These are phyloP conservation scores for Capsella rubella DNA, from an alignment of 441 rosid genomes.

Conservation along the genomic window DNA sequence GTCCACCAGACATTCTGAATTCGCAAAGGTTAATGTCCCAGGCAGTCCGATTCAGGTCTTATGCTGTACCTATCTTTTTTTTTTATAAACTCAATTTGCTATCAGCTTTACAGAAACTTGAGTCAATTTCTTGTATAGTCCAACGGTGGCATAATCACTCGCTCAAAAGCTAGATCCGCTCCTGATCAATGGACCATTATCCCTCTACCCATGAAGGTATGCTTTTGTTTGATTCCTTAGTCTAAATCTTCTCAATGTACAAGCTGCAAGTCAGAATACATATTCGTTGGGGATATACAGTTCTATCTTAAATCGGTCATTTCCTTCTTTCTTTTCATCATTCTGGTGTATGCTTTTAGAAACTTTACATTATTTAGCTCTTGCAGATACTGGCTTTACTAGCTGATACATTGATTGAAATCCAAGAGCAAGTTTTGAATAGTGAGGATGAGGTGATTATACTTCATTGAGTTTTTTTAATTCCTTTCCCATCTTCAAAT, in stretches of 20 bases:
- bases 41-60: conserved; percentile 77
- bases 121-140: conserved; percentile 51
- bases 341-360: conserved; percentile 21
- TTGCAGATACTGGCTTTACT: conserved; percentile 80
- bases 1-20: conserved; percentile 75
- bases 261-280: conserved; percentile 22
- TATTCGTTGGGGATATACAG: conserved; percentile 17
- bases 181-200: conserved; percentile 87
- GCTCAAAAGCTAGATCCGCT: conserved; percentile 84
- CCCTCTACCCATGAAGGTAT: conserved; percentile 85
- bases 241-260: conserved; percentile 9
- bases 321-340: conserved; percentile 19
- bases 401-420: conserved; percentile 82
- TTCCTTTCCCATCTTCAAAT: conserved; percentile 27
- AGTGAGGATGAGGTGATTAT: conserved; percentile 70
- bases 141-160: conserved; percentile 82
- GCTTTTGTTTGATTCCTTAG: conserved; percentile 29
- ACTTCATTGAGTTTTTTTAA: conserved; percentile 25
- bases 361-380: conserved; percentile 24
- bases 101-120: conserved; percentile 35
- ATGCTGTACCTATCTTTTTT: conserved; percentile 19
- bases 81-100: neutral
- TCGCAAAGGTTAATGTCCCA: conserved; percentile 77
- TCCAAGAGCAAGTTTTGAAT: conserved; percentile 73
- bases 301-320: conserved; percentile 13